Evolutionary conservation across 805 yeast genomes (phyloP).

Genomic region (Candida saitoana): DNA sequence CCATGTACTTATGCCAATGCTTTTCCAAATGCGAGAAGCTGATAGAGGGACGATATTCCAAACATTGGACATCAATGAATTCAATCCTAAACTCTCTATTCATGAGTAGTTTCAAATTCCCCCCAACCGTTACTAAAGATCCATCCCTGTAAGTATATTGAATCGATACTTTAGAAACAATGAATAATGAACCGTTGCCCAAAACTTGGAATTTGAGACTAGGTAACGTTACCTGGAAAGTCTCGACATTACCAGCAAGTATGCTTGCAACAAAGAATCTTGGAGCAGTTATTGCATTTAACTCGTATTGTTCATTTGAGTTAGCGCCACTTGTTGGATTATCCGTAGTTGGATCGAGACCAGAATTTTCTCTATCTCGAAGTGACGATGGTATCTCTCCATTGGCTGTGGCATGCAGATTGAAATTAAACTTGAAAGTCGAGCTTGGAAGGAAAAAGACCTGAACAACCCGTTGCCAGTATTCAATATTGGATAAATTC

Average conservation of each 20-base stretch:
- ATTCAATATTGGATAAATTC: constrained; percentile 25
- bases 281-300: constrained; percentile 63
- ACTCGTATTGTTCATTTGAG: constrained; percentile 48
- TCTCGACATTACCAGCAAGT: constrained; percentile 37
- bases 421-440: constrained; percentile 24
- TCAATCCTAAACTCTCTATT: constrained; percentile 63
- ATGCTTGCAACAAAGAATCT: constrained; percentile 52
- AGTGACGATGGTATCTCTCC: background rate
- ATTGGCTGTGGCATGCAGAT: constrained; percentile 10
- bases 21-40: constrained; percentile 22
- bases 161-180: constrained; percentile 26
- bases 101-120: constrained; percentile 59
- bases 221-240: constrained; percentile 27
- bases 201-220: constrained; percentile 39
- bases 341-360: constrained; percentile 2
- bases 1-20: constrained; percentile 19
- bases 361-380: constrained; percentile 2
- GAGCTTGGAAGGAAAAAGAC: constrained; percentile 31
- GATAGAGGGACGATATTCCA: constrained; percentile 25
- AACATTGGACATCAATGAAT: constrained; percentile 57
- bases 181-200: constrained; percentile 35
- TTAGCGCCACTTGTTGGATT: constrained; percentile 23
- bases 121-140: constrained; percentile 57
- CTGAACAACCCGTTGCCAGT: constrained; percentile 34
- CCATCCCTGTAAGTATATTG: constrained; percentile 59